phyloP scores from a whole-genome alignment of 78 protist genomes.

The Speleostelium caveatum region DNA sequence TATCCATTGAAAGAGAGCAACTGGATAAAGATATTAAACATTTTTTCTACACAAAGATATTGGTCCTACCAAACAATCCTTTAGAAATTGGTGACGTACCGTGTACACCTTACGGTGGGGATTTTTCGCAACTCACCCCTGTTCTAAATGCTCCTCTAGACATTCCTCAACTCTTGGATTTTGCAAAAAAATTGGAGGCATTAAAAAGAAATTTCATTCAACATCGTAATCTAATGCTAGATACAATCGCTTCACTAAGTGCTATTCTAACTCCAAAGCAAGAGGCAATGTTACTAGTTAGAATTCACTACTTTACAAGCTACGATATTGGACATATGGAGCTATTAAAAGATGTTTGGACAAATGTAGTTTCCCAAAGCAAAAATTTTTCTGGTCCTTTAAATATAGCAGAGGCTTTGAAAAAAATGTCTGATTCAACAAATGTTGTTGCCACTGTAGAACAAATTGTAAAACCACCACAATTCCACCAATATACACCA shows the following conservation, averaged over 20 bases:
- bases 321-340: slow-evolving; percentile 73
- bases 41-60: slow-evolving; percentile 50
- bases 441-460: slow-evolving; percentile 42
- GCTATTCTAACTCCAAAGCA: slow-evolving; percentile 33
- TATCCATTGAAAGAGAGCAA: slow-evolving; percentile 28
- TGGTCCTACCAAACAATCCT: slow-evolving; percentile 46
- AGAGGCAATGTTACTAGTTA: slow-evolving; percentile 68
- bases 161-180: slow-evolving; percentile 54
- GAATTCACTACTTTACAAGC: slow-evolving; percentile 35
- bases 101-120: slow-evolving; percentile 4
- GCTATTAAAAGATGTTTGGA: slow-evolving; percentile 69
- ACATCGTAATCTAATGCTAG: slow-evolving; percentile 37
- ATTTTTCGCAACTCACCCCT: background rate
- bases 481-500: slow-evolving; percentile 76
- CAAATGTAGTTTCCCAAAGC: slow-evolving; percentile 41
- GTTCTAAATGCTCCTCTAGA: slow-evolving; percentile 32
- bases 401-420: slow-evolving; percentile 60
- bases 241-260: slow-evolving; percentile 33
- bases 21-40: slow-evolving; percentile 55
- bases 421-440: slow-evolving; percentile 48
- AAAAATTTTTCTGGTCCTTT: slow-evolving; percentile 31
- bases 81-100: slow-evolving; percentile 25
- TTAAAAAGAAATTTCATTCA: slow-evolving; percentile 46
- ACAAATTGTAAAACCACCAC: slow-evolving; percentile 70
- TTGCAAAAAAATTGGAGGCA: slow-evolving; percentile 38